phyloP scores from a whole-genome alignment of 306 rosid species.

The Herpetospermum pedunculosum region DNA sequence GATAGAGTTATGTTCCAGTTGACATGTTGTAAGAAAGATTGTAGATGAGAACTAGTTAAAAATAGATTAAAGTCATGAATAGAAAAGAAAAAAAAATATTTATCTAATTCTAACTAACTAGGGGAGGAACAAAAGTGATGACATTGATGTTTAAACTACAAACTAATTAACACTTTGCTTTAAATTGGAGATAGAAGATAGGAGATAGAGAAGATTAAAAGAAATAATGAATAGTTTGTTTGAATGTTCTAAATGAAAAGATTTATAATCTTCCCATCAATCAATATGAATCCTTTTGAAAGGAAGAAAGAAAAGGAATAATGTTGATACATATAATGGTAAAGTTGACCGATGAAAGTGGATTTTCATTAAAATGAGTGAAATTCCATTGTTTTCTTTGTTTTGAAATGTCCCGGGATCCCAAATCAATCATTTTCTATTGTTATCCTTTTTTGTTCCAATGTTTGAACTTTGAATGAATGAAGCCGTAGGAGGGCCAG shows the following conservation, averaged over 20 bases:
- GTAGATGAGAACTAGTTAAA: no score
- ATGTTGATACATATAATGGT: neutral
- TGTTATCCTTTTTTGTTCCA: neutral
- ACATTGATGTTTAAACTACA: no score
- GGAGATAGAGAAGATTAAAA: neutral
- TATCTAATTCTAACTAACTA: no score
- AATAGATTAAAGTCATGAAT: no score
- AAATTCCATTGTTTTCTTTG: neutral
- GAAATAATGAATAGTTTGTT: neutral
- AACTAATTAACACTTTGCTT: neutral
- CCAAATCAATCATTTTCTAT: constrained; percentile 4
- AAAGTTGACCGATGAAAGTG: constrained; percentile 4
- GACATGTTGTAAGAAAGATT: no score
- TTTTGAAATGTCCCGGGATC: constrained; percentile 1
- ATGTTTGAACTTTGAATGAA: neutral
- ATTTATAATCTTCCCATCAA: neutral
- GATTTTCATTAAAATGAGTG: constrained; percentile 4
- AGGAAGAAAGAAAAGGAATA: neutral
- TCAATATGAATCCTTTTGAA: neutral
- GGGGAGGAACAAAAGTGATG: no score
- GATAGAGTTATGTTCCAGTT: no score
- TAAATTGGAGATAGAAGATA: neutral
- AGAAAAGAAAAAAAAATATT: no score
- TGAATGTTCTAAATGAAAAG: neutral
- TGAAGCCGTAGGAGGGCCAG: neutral